Evolutionary conservation across 163 green algal genomes (phyloP), one percentile per base, ranked within the genome.

Genomic region (Smithsoniella earleae): DNA sequence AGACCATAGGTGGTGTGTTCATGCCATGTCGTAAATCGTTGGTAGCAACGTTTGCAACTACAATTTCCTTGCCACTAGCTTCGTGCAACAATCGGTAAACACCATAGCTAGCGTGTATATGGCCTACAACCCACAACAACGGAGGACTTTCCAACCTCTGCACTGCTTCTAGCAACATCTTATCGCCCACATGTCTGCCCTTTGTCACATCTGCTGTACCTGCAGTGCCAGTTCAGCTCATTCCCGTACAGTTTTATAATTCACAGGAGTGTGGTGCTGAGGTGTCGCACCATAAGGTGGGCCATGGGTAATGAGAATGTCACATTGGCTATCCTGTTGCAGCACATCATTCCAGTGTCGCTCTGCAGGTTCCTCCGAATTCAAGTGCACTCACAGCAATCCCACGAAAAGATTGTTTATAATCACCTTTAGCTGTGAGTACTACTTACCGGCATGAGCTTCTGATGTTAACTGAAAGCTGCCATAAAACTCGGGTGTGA

Each of bases 381-480:
- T n/a, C n/a, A n/a, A n/a, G n/a, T n/a, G n/a, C n/a, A n/a, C n/a
- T n/a, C n/a, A n/a, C n/a, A n/a, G n/a, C n/a, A n/a, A n/a, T n/a
- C n/a, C n/a, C n/a, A n/a, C n/a, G n/a, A n/a, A n/a, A n/a, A n/a
- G n/a, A n/a, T n/a, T n/a, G n/a, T n/a, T n/a, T n/a, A n/a, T n/a
- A n/a, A n/a, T n/a, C n/a, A n/a, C n/a, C n/a, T n/a, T n/a, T n/a
- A n/a, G n/a, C n/a, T n/a, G n/a, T n/a, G n/a, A n/a, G n/a, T n/a
- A n/a, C n/a, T n/a, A n/a, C n/a, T n/a, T 27, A 64, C 49, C 49
- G 1, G 49, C 49, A 64, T 64, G 49, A 6, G 31, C 49, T 27
- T 64, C 49, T 64, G 49, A 64, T 10, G 31, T 27, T 27, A 64
- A 27, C 49, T 64, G 49, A 27, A 64, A 64, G 49, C 49, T 64